Percentiles rank a stretch among this genome's conserved stretches.
phyloP scores from a whole-genome alignment of 345 rosid species.

The Bruguiera gymnorhiza region DNA sequence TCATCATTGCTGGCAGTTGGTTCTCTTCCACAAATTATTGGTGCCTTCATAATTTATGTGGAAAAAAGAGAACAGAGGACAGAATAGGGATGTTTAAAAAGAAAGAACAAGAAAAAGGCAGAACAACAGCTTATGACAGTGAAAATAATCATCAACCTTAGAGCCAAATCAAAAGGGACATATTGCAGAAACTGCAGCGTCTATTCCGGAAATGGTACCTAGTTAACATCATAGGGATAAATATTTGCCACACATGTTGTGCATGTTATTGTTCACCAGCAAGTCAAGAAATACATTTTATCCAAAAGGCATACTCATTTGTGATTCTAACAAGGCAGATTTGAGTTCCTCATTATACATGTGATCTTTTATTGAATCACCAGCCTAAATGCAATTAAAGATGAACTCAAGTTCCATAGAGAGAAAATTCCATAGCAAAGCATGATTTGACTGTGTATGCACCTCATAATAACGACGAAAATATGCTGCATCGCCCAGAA shows the following conservation, averaged over 20 bases:
- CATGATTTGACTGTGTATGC: conserved; percentile 6
- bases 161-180: conserved; percentile 1
- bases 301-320: too few species aligned
- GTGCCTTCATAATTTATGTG: conserved; percentile 46
- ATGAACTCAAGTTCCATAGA: too few species aligned
- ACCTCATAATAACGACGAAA: conserved; percentile 97
- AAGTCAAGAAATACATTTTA: too few species aligned
- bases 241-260: too few species aligned
- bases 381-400: too few species aligned
- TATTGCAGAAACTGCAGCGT: background rate
- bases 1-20: conserved; percentile 85
- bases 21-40: conserved; percentile 97
- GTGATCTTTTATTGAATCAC: too few species aligned
- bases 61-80: conserved; percentile 6
- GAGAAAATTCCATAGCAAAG: background rate
- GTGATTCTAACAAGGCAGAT: too few species aligned
- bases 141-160: background rate
- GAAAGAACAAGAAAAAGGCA: background rate
- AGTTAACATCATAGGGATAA: too few species aligned
- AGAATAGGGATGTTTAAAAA: background rate
- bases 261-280: too few species aligned
- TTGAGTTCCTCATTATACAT: too few species aligned
- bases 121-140: background rate
- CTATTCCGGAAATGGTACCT: background rate
- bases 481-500: conserved; percentile 79